Conservation (phyloP, 1,284 basidiomycete genomes). For the Sphagnurus paluster region DNA sequence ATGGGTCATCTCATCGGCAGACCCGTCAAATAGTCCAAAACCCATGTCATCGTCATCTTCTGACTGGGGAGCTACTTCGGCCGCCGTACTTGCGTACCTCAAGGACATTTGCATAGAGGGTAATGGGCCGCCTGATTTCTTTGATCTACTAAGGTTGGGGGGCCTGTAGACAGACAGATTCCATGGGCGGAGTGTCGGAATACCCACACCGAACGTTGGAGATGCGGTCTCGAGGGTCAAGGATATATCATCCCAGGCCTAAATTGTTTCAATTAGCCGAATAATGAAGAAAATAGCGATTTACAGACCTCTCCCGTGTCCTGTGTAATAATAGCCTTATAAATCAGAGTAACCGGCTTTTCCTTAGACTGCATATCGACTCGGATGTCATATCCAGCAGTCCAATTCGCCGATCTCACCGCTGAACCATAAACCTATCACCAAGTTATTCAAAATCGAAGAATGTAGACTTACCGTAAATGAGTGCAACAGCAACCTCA, state of each 20-base stretch:
- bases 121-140: no score
- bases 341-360: constrained; percentile 33
- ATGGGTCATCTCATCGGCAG: constrained; percentile 16
- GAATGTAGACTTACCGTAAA: constrained; percentile 31
- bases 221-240: constrained; percentile 25
- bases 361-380: constrained; percentile 34
- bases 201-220: constrained; percentile 23
- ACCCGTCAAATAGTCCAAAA: neutral
- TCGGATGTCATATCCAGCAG: constrained; percentile 39
- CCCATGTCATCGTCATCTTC: neutral
- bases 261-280: neutral
- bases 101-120: no score
- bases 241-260: constrained; percentile 28
- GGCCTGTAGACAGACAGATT: constrained; percentile 2
- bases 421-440: constrained; percentile 24
- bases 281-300: neutral
- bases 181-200: constrained; percentile 20
- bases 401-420: constrained; percentile 35
- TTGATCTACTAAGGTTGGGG: no score
- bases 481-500: constrained; percentile 31
- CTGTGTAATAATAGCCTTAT: constrained; percentile 38
- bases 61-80: no score
- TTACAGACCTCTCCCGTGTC: constrained; percentile 35
- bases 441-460: neutral
- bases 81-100: no score